Base-by-base conservation (phyloP, 2,329 filamentous ascomycete genomes). In the Diaporthe batatas region DNA sequence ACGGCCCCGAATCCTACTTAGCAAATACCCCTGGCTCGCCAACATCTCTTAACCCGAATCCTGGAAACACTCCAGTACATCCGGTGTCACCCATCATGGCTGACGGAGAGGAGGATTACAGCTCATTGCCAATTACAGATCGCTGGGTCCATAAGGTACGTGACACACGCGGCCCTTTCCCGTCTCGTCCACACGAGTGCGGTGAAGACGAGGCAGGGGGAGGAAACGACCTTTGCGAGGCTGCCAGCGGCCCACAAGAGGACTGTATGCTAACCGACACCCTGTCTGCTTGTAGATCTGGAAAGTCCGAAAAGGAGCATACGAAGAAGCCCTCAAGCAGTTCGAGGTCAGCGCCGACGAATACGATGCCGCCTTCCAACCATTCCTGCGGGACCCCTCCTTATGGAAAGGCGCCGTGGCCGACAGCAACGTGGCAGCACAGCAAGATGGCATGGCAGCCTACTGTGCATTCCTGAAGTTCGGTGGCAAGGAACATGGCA, bases 401-500 rank as follows among this genome's bases (percentile, higher is more conserved):
- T 82, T 99, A 74, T 98, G 95, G 96, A 98, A 98, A 82, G 92
- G 91, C 47, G 96, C 95, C 1, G 96, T 96, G 8, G 91, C 92
- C 78, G 96, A 99, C 83, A 96, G 95, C 70, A 99, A 99, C 79
- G 96, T 99, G 73, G 96, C 96, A 23, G 96, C 97, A 44, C 96
- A 99, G 82, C 93, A 97, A 83, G 97, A 99, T 78, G 96, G 94
- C 75, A 90, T 99, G 62, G 91, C 90, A 62, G 93, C 96, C 49
- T 90, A 98, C 78, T 97, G 95, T 83, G 92, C 94, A 1, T 99
- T 98, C 81, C 88, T 99, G 72, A 96, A 98, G 80, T 98, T 93
- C 79, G 94, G 94, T 73, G 95, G 96, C 71, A 87, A 90, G 73
- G 93, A 97, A 77, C 92, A 93, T 72, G 93, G 92, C 79, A 87